Conservation (phyloP, 116 monocot species). For the Iris pallida region DNA sequence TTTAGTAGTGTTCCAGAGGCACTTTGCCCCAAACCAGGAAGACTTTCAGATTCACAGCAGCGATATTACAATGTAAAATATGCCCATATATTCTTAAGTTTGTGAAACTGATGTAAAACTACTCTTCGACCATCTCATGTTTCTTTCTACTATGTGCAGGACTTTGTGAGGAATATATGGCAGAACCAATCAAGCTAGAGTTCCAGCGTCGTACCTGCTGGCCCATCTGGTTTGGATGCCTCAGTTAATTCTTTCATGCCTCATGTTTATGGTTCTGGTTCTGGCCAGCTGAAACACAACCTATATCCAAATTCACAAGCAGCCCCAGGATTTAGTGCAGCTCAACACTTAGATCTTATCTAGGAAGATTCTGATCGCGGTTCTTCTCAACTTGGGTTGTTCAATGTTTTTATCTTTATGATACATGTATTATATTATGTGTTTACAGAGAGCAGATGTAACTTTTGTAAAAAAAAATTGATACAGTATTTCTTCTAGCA, state of each 20-base stretch:
- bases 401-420: too few relatives aligned
- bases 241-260: conserved; percentile 30
- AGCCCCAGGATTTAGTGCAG: conserved; percentile 33
- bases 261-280: conserved; percentile 42
- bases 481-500: conserved; percentile 31
- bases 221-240: conserved; percentile 21
- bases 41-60: conserved; percentile 55
- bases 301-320: conserved; percentile 34
- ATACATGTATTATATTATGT: too few relatives aligned
- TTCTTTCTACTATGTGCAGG: conserved; percentile 32
- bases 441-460: too few relatives aligned
- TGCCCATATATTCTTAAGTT: neutral
- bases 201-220: conserved; percentile 30
- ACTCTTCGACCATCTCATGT: neutral
- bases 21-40: conserved; percentile 85
- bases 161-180: conserved; percentile 79
- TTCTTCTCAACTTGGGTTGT: conserved; percentile 39
- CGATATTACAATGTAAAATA: conserved; percentile 69
- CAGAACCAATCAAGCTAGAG: conserved; percentile 61
- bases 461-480: too few relatives aligned
- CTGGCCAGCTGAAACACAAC: conserved; percentile 29
- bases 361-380: conserved; percentile 50
- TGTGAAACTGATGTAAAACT: neutral
- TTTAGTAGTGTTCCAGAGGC: conserved; percentile 70
- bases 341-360: conserved; percentile 47